Conservation (phyloP, 805 yeast genomes). For the Monosporozyma servazzii region DNA sequence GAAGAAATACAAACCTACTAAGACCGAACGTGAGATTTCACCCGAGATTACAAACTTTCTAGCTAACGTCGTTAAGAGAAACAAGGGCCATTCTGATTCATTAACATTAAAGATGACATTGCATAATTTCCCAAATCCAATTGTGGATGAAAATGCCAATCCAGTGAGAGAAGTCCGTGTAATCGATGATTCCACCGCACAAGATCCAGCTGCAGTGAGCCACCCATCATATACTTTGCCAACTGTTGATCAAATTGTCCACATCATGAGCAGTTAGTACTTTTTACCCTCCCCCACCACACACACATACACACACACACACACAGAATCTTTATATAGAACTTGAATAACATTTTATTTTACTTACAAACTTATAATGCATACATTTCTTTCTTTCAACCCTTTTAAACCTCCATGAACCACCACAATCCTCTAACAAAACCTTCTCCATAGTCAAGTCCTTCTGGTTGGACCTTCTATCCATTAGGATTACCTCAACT, state of each 20-base stretch:
- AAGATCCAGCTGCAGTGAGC: neutral
- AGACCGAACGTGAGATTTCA: constrained; percentile 7
- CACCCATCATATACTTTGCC: neutral
- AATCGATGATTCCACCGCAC: neutral
- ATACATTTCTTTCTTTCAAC: neutral
- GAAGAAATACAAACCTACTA: constrained; percentile 9
- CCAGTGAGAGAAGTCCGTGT: neutral
- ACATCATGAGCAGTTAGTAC: neutral
- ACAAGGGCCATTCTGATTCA: neutral
- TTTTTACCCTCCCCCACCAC: too few species aligned
- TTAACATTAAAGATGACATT: constrained; percentile 3
- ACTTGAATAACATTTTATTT: neutral
- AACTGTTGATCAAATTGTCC: neutral
- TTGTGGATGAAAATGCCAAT: neutral
- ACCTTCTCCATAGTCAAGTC: neutral
- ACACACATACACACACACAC: too few species aligned
- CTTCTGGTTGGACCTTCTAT: neutral
- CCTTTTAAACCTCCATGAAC: too few species aligned
- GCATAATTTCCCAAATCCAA: neutral
- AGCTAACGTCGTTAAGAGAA: constrained; percentile 7
- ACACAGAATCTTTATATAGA: neutral
- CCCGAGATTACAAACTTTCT: constrained; percentile 8
- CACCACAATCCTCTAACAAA: too few species aligned
- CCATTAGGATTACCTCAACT: neutral
- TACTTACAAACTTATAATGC: neutral